These are phyloP conservation scores for Metschnikowia santaceciliae DNA, from an alignment of 805 yeast species.

Conservation along the genomic window DNA sequence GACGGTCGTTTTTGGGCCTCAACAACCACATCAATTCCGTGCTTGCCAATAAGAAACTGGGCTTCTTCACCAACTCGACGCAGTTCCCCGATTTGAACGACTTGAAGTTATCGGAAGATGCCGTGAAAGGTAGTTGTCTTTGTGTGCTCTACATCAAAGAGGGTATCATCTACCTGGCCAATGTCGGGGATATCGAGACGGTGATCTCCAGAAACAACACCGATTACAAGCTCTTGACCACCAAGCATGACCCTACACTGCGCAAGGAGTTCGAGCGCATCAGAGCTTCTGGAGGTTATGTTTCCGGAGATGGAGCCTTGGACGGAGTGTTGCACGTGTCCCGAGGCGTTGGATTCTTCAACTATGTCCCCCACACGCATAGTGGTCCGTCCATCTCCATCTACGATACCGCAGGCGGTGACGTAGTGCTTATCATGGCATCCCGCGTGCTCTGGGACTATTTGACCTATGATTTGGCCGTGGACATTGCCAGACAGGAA, in stretches of 20 bases:
- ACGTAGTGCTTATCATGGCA: conserved; percentile 82
- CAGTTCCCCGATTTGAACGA: conserved; percentile 45
- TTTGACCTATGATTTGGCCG: conserved; percentile 78
- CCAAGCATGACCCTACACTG: conserved; percentile 79
- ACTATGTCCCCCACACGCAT: conserved; percentile 80
- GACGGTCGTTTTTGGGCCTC: conserved; percentile 74
- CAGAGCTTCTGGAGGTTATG: conserved; percentile 87
- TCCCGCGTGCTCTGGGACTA: conserved; percentile 83
- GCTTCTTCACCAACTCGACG: conserved; percentile 34
- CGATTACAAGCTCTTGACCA: conserved; percentile 67
- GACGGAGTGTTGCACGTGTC: conserved; percentile 83
- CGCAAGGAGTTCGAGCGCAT: conserved; percentile 79
- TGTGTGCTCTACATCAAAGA: conserved; percentile 78
- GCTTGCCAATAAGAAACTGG: conserved; percentile 42
- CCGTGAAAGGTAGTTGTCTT: conserved; percentile 77
- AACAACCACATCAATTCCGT: conserved; percentile 77
- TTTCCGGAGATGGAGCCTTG: conserved; percentile 75
- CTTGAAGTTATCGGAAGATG: conserved; percentile 59
- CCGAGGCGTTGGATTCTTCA: conserved; percentile 88
- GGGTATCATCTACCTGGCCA: conserved; percentile 69
- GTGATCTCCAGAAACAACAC: conserved; percentile 78
- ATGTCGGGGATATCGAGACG: conserved; percentile 87
- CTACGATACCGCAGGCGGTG: conserved; percentile 57
- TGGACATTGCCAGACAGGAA: conserved; percentile 82
- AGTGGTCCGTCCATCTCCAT: conserved; percentile 80